Percentiles rank a stretch among this genome's conserved stretches.
Evolutionary conservation across 495 filamentous ascomycete genomes (phyloP).

Genomic region (Jackrogersella multiformis): DNA sequence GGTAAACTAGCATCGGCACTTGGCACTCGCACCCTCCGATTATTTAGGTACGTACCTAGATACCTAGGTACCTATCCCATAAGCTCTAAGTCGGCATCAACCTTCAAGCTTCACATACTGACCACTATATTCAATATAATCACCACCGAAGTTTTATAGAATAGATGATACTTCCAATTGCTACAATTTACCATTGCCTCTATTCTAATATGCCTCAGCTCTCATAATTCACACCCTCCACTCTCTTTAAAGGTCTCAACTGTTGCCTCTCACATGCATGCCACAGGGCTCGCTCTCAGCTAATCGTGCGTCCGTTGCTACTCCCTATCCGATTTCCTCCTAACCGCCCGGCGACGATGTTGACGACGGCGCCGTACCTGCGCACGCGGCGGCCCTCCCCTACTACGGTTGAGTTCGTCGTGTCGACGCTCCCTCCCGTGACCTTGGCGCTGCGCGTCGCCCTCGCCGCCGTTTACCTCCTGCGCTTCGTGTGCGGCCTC

Average conservation of each 20-base stretch:
- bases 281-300: not conserved
- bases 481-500: slow-evolving; percentile 53
- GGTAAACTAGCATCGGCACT: not conserved
- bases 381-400: slow-evolving; percentile 78
- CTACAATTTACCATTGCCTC: too few relatives aligned
- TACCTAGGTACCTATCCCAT: not conserved
- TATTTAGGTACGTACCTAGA: not conserved
- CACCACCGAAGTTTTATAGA: too few relatives aligned
- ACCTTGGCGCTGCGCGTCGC: slow-evolving; percentile 67
- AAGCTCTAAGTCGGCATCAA: too few relatives aligned
- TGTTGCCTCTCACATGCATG: too few relatives aligned
- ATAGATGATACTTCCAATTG: too few relatives aligned
- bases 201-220: not conserved
- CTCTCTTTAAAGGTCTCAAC: too few relatives aligned
- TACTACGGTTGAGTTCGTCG: slow-evolving; percentile 85
- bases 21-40: not conserved
- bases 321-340: not conserved
- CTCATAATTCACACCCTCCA: not conserved
- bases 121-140: too few relatives aligned
- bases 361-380: slow-evolving; percentile 64
- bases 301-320: not conserved
- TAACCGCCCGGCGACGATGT: slow-evolving; percentile 49
- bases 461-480: slow-evolving; percentile 58
- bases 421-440: slow-evolving; percentile 72
- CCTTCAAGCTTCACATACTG: too few relatives aligned